Percentiles rank a stretch among this genome's conserved stretches.
Conservation (phyloP, 306 rosid species). For the Medicago truncatula region MtrunA17r5.0-ANR NC_053045.1:48115001-48115500, state of each 20-base stretch:
- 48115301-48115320: too few species aligned
- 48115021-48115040: conserved; percentile 70
- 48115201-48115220: conserved; percentile 61
- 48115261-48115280: background rate
- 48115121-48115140: conserved; percentile 42
- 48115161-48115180: conserved; percentile 79
- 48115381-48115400: too few species aligned
- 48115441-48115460: too few species aligned
- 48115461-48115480: background rate
- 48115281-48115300: background rate
- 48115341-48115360: too few species aligned
- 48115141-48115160: conserved; percentile 61
- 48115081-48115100: conserved; percentile 32
- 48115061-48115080: conserved; percentile 46
- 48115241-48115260: conserved; percentile 5
- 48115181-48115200: conserved; percentile 70
- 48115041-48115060: conserved; percentile 55
- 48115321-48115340: too few species aligned
- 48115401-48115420: too few species aligned
- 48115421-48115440: too few species aligned
- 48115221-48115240: conserved; percentile 40
- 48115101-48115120: conserved; percentile 57
- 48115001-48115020: conserved; percentile 59
- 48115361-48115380: too few species aligned
- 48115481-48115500: conserved; percentile 39